Percentiles rank a stretch among this genome's conserved stretches.
These are phyloP conservation scores for Monilinia fructigena DNA, from an alignment of 2,329 filamentous ascomycete species.

Conservation along the genomic window DNA sequence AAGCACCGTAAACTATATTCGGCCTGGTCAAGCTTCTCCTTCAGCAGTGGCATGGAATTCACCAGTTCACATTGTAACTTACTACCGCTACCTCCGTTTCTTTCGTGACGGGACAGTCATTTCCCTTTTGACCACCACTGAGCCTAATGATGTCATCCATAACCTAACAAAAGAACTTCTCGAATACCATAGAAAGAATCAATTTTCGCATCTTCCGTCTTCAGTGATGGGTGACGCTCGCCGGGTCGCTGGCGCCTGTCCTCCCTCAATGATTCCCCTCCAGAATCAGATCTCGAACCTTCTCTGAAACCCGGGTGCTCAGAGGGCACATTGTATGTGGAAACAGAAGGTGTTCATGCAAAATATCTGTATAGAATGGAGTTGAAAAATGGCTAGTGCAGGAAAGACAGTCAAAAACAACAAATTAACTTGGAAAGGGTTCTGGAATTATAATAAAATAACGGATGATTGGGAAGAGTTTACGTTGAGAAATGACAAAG, in stretches of 20 bases:
- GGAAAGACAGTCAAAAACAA: constrained; percentile 71
- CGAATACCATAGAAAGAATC: constrained; percentile 37
- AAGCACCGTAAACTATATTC: constrained; percentile 91
- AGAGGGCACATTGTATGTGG: constrained; percentile 73
- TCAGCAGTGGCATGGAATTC: constrained; percentile 73
- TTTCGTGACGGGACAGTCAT: constrained; percentile 85
- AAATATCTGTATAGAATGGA: constrained; percentile 88
- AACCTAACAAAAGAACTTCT: constrained; percentile 73
- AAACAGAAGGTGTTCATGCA: constrained; percentile 76
- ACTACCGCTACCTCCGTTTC: constrained; percentile 95
- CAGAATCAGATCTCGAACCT: constrained; percentile 32
- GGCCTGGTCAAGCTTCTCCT: constrained; percentile 70
- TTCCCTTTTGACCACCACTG: constrained; percentile 74
- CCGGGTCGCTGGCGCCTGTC: constrained; percentile 62
- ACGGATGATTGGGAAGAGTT: constrained; percentile 93
- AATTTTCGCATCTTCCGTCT: constrained; percentile 42
- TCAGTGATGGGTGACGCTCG: constrained; percentile 67
- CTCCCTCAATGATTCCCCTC: constrained; percentile 32
- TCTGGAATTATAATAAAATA: constrained; percentile 85
- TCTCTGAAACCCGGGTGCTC: constrained; percentile 36
- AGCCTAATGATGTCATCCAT: constrained; percentile 85
- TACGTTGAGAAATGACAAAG: constrained; percentile 59
- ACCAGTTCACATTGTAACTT: constrained; percentile 93
- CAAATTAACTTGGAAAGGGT: constrained; percentile 83
- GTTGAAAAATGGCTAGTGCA: constrained; percentile 64